Conservation (phyloP, 2,329 filamentous ascomycete genomes). For the Parastagonospora nodorum region DNA sequence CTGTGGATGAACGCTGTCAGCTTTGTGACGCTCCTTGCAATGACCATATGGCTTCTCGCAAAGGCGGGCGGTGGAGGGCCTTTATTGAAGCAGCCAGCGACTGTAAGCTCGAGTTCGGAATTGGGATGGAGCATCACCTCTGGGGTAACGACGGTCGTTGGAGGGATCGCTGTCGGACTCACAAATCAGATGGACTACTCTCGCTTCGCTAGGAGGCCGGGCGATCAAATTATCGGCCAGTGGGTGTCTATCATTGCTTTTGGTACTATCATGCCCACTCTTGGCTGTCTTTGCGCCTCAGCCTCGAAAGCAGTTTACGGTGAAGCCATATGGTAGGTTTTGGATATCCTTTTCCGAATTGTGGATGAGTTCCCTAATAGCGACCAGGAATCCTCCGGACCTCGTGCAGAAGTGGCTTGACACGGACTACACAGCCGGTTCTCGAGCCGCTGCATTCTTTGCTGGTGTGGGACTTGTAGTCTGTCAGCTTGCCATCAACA, state of each 20-base stretch:
- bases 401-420: not conserved
- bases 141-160: conserved; percentile 47
- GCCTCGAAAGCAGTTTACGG: conserved; percentile 41
- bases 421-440: conserved; percentile 30
- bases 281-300: conserved; percentile 47
- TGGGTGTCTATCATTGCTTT: conserved; percentile 47
- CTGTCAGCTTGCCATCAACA: conserved; percentile 53
- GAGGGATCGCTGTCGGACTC: conserved; percentile 6
- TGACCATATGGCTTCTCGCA: conserved; percentile 43
- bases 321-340: conserved; percentile 42
- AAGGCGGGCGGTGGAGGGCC: conserved; percentile 40
- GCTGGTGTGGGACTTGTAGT: conserved; percentile 52
- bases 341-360: no score
- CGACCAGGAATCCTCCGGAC: not conserved
- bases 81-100: conserved; percentile 19
- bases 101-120: conserved; percentile 11
- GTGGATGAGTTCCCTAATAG: no score
- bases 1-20: conserved; percentile 35
- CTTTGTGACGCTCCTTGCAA: conserved; percentile 34
- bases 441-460: conserved; percentile 55
- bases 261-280: conserved; percentile 46
- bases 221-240: conserved; percentile 51
- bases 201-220: conserved; percentile 48
- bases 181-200: conserved; percentile 45
- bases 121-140: conserved; percentile 42